These are phyloP conservation scores for Metschnikowia gruessii DNA, from an alignment of 805 yeast species.

Conservation along the genomic window DNA sequence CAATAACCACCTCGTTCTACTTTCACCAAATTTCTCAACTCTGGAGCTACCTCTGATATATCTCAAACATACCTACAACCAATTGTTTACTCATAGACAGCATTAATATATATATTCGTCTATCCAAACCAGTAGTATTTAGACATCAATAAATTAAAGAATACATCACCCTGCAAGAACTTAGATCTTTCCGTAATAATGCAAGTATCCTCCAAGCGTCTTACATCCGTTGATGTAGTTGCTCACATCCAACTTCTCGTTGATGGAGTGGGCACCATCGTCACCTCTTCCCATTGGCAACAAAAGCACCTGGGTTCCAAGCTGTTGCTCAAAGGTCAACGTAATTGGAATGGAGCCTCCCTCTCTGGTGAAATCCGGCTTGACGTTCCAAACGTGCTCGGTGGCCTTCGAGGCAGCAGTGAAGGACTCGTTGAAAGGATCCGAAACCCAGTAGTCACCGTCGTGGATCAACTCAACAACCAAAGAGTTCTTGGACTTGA, in stretches of 20 bases:
- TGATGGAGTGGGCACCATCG: slow-evolving; percentile 98
- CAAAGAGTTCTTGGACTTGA: slow-evolving; percentile 74
- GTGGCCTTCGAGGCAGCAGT: slow-evolving; percentile 95
- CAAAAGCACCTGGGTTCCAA: slow-evolving; percentile 80
- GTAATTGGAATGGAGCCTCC: slow-evolving; percentile 99
- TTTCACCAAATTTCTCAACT: too few species aligned
- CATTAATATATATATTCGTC: too few species aligned
- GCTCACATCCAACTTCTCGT: slow-evolving; percentile 85
- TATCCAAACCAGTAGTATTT: neutral
- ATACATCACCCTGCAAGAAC: neutral
- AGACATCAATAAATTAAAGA: neutral
- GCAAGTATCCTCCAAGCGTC: slow-evolving; percentile 90
- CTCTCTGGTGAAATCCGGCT: slow-evolving; percentile 96
- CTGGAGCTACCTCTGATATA: too few species aligned
- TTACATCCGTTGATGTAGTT: slow-evolving; percentile 94
- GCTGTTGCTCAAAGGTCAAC: slow-evolving; percentile 82
- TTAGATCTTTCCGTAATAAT: slow-evolving; percentile 55
- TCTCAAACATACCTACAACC: too few species aligned
- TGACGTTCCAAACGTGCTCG: slow-evolving; percentile 88
- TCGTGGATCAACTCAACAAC: slow-evolving; percentile 81
- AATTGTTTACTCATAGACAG: too few species aligned
- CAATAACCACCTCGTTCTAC: too few species aligned
- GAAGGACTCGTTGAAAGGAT: slow-evolving; percentile 89
- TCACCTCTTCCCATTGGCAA: slow-evolving; percentile 99
- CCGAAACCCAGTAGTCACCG: slow-evolving; percentile 95